Conservation (phyloP, 2,329 filamentous ascomycete genomes). For the Beauveria caledonica region DNA sequence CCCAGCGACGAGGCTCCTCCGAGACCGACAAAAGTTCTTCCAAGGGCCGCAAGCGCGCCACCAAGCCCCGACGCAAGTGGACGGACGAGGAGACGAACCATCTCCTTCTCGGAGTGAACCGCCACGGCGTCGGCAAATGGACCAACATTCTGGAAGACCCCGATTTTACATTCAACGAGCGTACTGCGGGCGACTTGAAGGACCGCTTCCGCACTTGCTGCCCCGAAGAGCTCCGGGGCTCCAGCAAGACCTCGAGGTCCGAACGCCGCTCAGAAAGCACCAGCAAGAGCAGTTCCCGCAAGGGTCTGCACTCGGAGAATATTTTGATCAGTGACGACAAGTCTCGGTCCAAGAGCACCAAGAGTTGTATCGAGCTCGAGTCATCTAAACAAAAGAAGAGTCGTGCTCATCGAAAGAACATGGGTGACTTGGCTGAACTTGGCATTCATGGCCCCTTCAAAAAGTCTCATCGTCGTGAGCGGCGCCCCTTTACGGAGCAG, state of each 20-base stretch:
- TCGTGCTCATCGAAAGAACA: slow-evolving; percentile 46
- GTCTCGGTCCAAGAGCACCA: slow-evolving; percentile 20
- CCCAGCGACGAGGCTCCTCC: slow-evolving; percentile 17
- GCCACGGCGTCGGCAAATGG: slow-evolving; percentile 58
- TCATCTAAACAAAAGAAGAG: slow-evolving; percentile 39
- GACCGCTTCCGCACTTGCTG: slow-evolving; percentile 60
- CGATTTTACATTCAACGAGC: slow-evolving; percentile 51
- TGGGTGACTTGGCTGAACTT: slow-evolving; percentile 46
- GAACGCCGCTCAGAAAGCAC: slow-evolving; percentile 15
- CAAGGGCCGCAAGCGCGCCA: slow-evolving; percentile 44
- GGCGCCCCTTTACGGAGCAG: slow-evolving; percentile 52
- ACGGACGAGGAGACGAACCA: slow-evolving; percentile 57
- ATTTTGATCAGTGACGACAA: slow-evolving; percentile 43
- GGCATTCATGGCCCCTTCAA: slow-evolving; percentile 57
- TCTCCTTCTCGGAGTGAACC: slow-evolving; percentile 51
- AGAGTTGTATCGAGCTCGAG: slow-evolving; percentile 24
- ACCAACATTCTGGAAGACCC: slow-evolving; percentile 54
- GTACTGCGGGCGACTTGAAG: slow-evolving; percentile 55
- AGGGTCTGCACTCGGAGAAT: slow-evolving; percentile 45
- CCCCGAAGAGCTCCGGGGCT: slow-evolving; percentile 48
- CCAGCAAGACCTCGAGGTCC: slow-evolving; percentile 24
- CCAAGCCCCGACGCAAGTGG: slow-evolving; percentile 55
- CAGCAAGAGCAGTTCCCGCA: slow-evolving; percentile 29
- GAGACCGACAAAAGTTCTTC: slow-evolving; percentile 24
- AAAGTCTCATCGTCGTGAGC: slow-evolving; percentile 51